Conservation (phyloP, 805 yeast species). For the Ogataea parapolymorpha region DNA sequence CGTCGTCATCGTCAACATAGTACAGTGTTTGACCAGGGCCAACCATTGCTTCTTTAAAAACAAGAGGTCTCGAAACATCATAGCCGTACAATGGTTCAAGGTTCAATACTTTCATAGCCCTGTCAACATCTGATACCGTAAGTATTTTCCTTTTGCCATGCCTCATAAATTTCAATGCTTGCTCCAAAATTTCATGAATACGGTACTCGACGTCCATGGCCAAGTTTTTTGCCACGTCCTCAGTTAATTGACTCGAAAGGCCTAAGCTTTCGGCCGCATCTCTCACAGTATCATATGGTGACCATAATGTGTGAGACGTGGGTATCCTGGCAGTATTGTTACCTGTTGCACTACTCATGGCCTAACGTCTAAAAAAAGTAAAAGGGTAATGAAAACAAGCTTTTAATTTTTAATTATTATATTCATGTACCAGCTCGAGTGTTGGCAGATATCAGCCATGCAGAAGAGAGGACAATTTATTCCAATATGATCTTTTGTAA, state of each 20-base stretch:
- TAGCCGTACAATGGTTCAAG: constrained; percentile 94
- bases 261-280: constrained; percentile 96
- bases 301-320: constrained; percentile 89
- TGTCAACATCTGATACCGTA: constrained; percentile 75
- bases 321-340: constrained; percentile 42
- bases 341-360: constrained; percentile 8
- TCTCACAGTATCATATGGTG: constrained; percentile 93
- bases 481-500: constrained; percentile 10
- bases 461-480: too few relatives aligned
- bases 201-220: constrained; percentile 99
- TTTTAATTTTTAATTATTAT: not conserved
- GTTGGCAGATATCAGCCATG: not conserved
- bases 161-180: constrained; percentile 93
- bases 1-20: constrained; percentile 86
- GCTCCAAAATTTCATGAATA: constrained; percentile 91
- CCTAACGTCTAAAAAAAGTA: too few relatives aligned
- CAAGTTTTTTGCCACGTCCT: constrained; percentile 87
- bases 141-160: constrained; percentile 83
- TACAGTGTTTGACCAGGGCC: constrained; percentile 93
- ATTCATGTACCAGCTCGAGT: too few relatives aligned
- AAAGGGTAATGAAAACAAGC: not conserved
- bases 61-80: constrained; percentile 64
- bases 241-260: constrained; percentile 62
- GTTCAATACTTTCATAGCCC: constrained; percentile 80
- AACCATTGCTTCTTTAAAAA: constrained; percentile 82